phyloP scores from a whole-genome alignment of 1,284 basidiomycete species.

The Puccinia novopanici region DNA sequence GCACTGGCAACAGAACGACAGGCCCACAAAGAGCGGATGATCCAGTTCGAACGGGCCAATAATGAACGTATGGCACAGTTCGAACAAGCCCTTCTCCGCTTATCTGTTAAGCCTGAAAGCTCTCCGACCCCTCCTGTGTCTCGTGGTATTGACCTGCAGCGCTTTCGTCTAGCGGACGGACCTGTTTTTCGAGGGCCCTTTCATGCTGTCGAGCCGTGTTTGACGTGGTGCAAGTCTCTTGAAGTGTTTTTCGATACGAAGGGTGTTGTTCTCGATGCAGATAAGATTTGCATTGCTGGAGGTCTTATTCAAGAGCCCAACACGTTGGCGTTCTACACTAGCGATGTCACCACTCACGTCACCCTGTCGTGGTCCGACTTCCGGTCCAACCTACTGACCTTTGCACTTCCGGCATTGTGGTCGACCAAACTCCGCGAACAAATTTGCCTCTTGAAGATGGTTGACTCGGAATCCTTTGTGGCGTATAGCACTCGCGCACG shows the following conservation, averaged over 20 bases:
- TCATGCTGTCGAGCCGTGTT: background rate
- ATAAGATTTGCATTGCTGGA: too few relatives aligned
- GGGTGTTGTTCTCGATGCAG: background rate
- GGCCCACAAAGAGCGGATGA: too few relatives aligned
- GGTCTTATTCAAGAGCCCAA: background rate
- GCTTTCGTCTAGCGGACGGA: background rate
- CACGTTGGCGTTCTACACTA: background rate
- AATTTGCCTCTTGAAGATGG: too few relatives aligned
- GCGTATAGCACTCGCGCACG: background rate
- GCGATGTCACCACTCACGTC: background rate
- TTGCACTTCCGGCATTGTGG: too few relatives aligned
- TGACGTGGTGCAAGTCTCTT: background rate
- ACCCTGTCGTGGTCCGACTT: background rate
- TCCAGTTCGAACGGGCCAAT: too few relatives aligned
- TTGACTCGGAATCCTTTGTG: background rate
- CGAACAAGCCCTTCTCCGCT: too few relatives aligned
- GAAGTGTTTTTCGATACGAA: constrained; percentile 10
- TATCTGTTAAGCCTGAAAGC: too few relatives aligned
- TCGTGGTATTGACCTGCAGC: background rate
- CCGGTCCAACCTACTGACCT: too few relatives aligned
- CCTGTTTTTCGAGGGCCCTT: background rate
- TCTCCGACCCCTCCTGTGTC: too few relatives aligned
- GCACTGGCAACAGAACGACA: too few relatives aligned
- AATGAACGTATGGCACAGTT: too few relatives aligned
- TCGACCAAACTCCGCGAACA: too few relatives aligned